Conservation (phyloP, 768 basidiomycete genomes). For the Boletus coccyginus region DNA sequence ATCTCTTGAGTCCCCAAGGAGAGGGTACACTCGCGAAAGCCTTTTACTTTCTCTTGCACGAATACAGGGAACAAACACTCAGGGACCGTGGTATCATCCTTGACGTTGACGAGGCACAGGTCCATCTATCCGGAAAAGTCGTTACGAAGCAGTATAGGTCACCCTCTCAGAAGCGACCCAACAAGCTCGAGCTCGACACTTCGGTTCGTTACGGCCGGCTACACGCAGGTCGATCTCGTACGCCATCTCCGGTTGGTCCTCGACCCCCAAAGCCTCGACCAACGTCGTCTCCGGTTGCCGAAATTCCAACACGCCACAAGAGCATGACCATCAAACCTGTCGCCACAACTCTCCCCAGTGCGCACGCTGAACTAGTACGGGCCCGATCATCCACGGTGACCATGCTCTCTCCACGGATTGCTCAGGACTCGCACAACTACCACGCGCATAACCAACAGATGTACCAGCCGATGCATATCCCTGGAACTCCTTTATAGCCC, state of each 20-base stretch:
- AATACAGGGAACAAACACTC: conserved; percentile 66
- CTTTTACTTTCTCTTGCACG: conserved; percentile 80
- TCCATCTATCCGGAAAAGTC: conserved; percentile 24
- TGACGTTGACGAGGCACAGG: conserved; percentile 26
- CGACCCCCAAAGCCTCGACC: conserved; percentile 36
- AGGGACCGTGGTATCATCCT: conserved; percentile 51
- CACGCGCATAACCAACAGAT: conserved; percentile 31
- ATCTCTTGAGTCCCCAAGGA: conserved; percentile 68
- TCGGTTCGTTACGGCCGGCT: conserved; percentile 14
- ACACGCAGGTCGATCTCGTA: conserved; percentile 35
- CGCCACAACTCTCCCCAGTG: conserved; percentile 12
- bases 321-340: conserved; percentile 29
- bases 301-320: conserved; percentile 30
- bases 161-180: conserved; percentile 35
- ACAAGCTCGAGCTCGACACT: conserved; percentile 12
- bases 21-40: conserved; percentile 78
- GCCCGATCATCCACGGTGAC: conserved; percentile 31
- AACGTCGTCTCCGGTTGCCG: conserved; percentile 27
- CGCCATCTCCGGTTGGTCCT: conserved; percentile 52
- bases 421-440: conserved; percentile 32
- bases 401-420: conserved; percentile 20
- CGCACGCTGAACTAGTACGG: conserved; percentile 22
- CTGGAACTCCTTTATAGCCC: conserved; percentile 16
- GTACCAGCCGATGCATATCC: conserved; percentile 31
- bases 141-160: conserved; percentile 43